Percentiles rank a stretch among this genome's conserved stretches.
Conservation (phyloP, 225 moss, liverwort and hornwort species). For the Pseudoscleropodium purum region DNA sequence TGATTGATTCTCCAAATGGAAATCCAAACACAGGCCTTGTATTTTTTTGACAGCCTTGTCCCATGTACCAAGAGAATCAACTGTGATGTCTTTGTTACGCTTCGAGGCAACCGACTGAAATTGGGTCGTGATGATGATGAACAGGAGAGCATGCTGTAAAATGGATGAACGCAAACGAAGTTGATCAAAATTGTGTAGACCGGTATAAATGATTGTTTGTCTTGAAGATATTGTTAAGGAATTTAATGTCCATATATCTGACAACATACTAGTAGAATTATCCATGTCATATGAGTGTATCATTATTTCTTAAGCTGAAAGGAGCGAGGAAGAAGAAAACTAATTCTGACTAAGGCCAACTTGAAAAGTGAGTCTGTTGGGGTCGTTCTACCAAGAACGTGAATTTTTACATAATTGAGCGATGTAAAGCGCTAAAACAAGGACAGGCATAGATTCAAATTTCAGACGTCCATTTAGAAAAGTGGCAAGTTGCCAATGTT, state of each 20-base stretch:
- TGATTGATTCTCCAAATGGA: neutral
- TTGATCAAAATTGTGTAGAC: too few relatives aligned
- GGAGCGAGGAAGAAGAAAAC: neutral
- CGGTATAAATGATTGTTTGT: too few relatives aligned
- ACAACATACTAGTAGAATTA: neutral
- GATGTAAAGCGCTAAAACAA: neutral
- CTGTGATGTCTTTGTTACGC: neutral
- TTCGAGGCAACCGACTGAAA: neutral
- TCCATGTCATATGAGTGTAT: neutral
- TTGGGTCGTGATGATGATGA: neutral
- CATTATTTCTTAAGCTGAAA: neutral
- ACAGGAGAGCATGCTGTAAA: neutral
- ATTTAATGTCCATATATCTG: neutral
- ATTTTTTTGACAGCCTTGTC: neutral
- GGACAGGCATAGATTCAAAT: neutral
- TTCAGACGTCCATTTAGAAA: too few relatives aligned
- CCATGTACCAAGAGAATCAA: too few relatives aligned
- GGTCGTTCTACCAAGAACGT: neutral
- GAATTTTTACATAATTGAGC: too few relatives aligned
- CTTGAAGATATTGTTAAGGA: too few relatives aligned
- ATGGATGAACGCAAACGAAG: neutral
- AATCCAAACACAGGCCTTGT: neutral
- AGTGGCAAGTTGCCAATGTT: neutral
- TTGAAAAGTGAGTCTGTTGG: neutral
- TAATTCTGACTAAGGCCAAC: neutral